Base-by-base conservation (phyloP, 2,329 filamentous ascomycete genomes). In the Beauveria pseudobassiana region DNA sequence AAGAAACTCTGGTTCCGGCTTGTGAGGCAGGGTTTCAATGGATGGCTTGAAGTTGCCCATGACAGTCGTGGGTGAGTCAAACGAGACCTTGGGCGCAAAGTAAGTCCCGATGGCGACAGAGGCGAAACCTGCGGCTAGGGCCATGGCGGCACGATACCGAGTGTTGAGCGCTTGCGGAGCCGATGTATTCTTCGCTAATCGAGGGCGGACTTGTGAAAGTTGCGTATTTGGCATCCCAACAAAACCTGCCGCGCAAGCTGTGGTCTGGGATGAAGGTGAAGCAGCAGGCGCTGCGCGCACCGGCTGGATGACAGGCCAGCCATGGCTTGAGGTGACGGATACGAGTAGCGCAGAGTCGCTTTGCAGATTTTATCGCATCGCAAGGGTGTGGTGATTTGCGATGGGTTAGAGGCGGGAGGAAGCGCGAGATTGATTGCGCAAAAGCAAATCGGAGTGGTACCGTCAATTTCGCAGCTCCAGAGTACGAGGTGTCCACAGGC, bases 281-380 rank as follows among this genome's bases (percentile, higher is more conserved):
- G 43, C 26, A 61, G 46, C 28, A 67, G 51, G 46, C 54, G 63
- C 46, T 62, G 64, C 8, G 64, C 59, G 50, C 64, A 55, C 40
- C 61, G 59, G 52, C 52, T 56, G 50, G 63, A 50, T 12, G 59
- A 58, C 46, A 61, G 61, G 51, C 42, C 46, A 43, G 59, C 62
- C 66, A 67, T 67, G 60, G 60, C 62, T 28, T 26, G 26, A 57
- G 38, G 22, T 0, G 30, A 49, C 10, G 30, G 16, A 8, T n/a
- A 59, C 4, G 38, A 2, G 22, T 16, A 7, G 40, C 40, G 46
- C 45, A 14, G 28, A 40, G 5, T 46, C 49, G 49, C 49, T 5
- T 24, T 45, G 12, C 7, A 18, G 5, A 20, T 5, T 24, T 60
- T 38, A 60, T 34, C 16, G 26, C 57, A 60, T 60, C 16, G 34